Conservation (phyloP, 2,329 filamentous ascomycete species). For the Paecilomyces variotii region DNA sequence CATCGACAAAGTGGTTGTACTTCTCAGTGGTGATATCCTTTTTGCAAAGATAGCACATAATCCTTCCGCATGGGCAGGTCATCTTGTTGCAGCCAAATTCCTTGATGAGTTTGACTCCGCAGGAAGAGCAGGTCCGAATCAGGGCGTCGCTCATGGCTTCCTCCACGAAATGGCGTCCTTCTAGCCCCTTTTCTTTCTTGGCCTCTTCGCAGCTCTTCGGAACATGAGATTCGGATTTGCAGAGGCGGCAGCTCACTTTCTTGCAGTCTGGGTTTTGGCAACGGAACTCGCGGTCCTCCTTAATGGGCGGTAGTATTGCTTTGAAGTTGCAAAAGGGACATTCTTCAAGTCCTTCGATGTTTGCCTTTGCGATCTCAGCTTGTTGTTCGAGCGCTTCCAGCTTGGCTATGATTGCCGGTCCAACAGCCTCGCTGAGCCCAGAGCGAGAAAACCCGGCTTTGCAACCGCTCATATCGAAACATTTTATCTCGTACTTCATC, state of each 20-base stretch:
- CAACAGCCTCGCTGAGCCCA: slow-evolving; percentile 52
- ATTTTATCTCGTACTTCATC: slow-evolving; percentile 59
- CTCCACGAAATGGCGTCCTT: slow-evolving; percentile 61
- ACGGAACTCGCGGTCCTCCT: slow-evolving; percentile 63
- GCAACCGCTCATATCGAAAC: slow-evolving; percentile 64
- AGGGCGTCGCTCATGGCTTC: slow-evolving; percentile 77
- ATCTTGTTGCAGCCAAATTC: slow-evolving; percentile 78
- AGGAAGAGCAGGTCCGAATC: slow-evolving; percentile 60
- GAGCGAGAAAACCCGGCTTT: slow-evolving; percentile 49
- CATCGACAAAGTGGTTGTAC: slow-evolving; percentile 61
- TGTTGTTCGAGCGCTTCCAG: slow-evolving; percentile 66
- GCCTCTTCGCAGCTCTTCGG: slow-evolving; percentile 64
- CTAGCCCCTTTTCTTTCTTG: slow-evolving; percentile 51
- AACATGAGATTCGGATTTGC: slow-evolving; percentile 60
- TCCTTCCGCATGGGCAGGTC: slow-evolving; percentile 53
- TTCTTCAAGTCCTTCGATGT: slow-evolving; percentile 61
- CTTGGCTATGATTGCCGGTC: slow-evolving; percentile 50
- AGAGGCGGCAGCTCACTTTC: slow-evolving; percentile 59
- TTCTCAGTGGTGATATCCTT: slow-evolving; percentile 48
- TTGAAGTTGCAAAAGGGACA: slow-evolving; percentile 81
- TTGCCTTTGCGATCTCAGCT: slow-evolving; percentile 59
- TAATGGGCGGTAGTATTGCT: slow-evolving; percentile 60
- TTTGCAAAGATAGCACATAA: slow-evolving; percentile 57
- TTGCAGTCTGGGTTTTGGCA: slow-evolving; percentile 61
- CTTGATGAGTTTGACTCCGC: slow-evolving; percentile 71